Evolutionary conservation across 1,284 basidiomycete species (phyloP), one percentile per base, ranked within the genome.

Genomic region (Apiotrichum mycotoxinovorans): DNA sequence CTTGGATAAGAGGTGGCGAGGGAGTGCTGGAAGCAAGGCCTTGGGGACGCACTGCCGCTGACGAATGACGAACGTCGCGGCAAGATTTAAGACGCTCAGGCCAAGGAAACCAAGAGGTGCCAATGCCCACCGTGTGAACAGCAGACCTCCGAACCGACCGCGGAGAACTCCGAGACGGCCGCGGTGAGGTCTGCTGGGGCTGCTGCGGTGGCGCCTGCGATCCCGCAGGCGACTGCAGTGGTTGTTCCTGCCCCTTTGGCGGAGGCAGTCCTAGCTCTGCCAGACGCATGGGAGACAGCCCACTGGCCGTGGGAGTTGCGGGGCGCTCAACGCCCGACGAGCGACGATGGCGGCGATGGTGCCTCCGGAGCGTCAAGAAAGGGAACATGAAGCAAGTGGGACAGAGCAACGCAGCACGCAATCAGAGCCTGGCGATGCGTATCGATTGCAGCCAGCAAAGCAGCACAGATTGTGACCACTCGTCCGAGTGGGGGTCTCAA

Each of bases 91-190:
- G 46, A 25, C 46, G 30, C 33, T 48, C 33, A n/a, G 44, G 44
- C 44, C 44, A 46, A 18, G 44, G 44, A 25, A 48, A 48, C 46
- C 46, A 48, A 8, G 46, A 48, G 33, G 46, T 33, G 3, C 33
- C 33, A 11, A 48, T 48, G 46, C 46, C 46, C 20, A 48, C 46
- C 30, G 46, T 20, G 20, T 35, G 33, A 4, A 30, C 22, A 4
- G 30, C 33, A 22, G 45, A 35, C 33, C 30, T 7, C 33, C 22
- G 46, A 17, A n/a, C 20, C 3, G 5, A 7, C 11, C 46, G 33
- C 46, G 46, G 46, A 35, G 44, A 46, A 33, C 18, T 34, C 44
- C 46, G 46, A 48, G 46, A 48, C 22, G 33, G 46, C 7, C 46
- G 46, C 27, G 44, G 44, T 26, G 44, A 46, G 17, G 27, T 9